phyloP scores from a whole-genome alignment of 768 basidiomycete genomes.

The Tylopilus sp. region DNA sequence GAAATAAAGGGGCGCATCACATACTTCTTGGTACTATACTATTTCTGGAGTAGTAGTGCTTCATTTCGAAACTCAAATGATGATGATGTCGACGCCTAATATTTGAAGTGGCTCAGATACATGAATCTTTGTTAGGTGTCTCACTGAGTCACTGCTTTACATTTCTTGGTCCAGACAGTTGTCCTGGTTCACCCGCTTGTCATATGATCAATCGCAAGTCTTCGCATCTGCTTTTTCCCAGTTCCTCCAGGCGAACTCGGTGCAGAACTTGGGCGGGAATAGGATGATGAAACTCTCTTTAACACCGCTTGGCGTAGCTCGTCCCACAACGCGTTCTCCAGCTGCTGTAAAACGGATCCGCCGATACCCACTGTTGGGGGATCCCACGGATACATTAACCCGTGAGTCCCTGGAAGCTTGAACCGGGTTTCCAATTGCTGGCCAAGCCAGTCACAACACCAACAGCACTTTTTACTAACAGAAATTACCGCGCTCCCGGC shows the following conservation, averaged over 20 bases:
- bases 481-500: not conserved
- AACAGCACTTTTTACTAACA: not conserved
- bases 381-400: not conserved
- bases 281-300: not conserved
- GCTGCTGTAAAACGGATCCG: not conserved
- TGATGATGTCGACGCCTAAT: no score
- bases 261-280: not conserved
- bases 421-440: not conserved
- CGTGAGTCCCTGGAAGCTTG: not conserved
- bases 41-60: no score
- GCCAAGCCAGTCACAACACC: not conserved
- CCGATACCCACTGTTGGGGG: not conserved
- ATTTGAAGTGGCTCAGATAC: no score
- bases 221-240: no score
- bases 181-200: no score
- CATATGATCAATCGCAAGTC: no score
- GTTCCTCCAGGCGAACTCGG: not conserved
- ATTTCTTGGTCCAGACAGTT: no score
- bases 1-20: no score
- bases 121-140: no score
- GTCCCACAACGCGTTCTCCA: not conserved
- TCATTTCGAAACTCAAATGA: no score
- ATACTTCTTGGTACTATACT: no score
- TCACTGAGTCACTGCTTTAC: no score
- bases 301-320: not conserved